phyloP scores from a whole-genome alignment of 179 eudicot genomes.

The Vitellaria paradoxa region DNA sequence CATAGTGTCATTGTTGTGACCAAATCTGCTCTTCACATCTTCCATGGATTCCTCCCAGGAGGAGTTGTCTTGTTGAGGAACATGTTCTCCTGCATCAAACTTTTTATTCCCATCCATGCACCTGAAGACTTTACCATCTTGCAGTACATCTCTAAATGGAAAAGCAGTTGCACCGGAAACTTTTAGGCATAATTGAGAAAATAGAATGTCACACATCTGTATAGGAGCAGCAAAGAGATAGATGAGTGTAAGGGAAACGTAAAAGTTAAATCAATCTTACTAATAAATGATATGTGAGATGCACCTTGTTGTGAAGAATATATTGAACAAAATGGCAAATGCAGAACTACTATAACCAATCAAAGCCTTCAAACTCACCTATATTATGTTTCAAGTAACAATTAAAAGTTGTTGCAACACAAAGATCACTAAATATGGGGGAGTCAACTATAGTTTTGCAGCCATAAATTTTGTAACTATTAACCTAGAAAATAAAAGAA shows the following conservation, averaged over 20 bases:
- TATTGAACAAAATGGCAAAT: too few relatives aligned
- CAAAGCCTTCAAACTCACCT: too few relatives aligned
- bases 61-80: conserved; percentile 41
- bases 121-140: conserved; percentile 36
- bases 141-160: conserved; percentile 42
- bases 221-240: conserved; percentile 15
- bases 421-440: too few relatives aligned
- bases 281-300: background rate
- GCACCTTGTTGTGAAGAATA: too few relatives aligned
- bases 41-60: conserved; percentile 47
- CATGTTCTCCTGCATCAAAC: conserved; percentile 37
- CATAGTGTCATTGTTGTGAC: conserved; percentile 18
- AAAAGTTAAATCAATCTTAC: conserved; percentile 7
- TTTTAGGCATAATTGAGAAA: conserved; percentile 93
- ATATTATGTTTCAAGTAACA: too few relatives aligned
- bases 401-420: too few relatives aligned
- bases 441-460: too few relatives aligned
- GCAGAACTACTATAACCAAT: too few relatives aligned
- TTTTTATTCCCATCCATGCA: conserved; percentile 30
- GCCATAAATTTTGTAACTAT: too few relatives aligned
- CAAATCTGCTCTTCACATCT: conserved; percentile 35
- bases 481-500: too few relatives aligned
- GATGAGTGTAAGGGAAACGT: conserved; percentile 6
- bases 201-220: conserved; percentile 97
- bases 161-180: conserved; percentile 48